A percentile compares a stretch with the other conserved stretches of the same genome.
These are phyloP conservation scores for Arxiozyma heterogenica DNA, from an alignment of 1,139 yeast genomes.

Conservation along the genomic window DNA sequence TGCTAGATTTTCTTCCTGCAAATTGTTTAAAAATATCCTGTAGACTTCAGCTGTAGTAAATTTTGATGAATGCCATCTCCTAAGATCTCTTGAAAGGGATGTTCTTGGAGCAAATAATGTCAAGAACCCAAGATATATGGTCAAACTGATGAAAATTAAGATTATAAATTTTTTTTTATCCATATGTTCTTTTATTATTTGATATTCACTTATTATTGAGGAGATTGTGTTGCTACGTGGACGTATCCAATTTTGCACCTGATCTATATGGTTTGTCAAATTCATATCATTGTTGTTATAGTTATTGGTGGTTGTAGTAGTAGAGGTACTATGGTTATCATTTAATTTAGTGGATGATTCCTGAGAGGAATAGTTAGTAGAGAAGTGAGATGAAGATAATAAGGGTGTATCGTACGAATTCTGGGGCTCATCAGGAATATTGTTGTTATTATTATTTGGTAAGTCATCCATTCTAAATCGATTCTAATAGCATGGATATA, in stretches of 20 bases:
- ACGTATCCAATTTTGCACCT: slow-evolving; percentile 5
- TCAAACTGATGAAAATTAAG: slow-evolving; percentile 26
- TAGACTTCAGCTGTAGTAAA: slow-evolving; percentile 58
- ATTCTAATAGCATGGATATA: no score
- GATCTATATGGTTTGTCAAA: not conserved
- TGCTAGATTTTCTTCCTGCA: slow-evolving; percentile 31
- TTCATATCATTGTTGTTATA: not conserved
- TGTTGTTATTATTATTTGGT: not conserved
- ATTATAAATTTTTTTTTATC: slow-evolving; percentile 45
- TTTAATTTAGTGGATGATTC: not conserved
- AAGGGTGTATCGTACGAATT: not conserved
- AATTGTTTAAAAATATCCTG: slow-evolving; percentile 37
- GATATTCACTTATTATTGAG: slow-evolving; percentile 25
- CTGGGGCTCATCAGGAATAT: not conserved
- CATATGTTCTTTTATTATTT: slow-evolving; percentile 45
- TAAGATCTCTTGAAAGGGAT: slow-evolving; percentile 71
- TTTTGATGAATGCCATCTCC: slow-evolving; percentile 60
- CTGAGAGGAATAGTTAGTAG: not conserved
- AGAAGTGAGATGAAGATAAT: not conserved
- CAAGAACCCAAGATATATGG: slow-evolving; percentile 41
- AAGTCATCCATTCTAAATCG: not conserved
- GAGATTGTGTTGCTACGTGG: slow-evolving; percentile 26
- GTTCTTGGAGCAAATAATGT: slow-evolving; percentile 80
- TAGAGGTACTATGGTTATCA: not conserved
- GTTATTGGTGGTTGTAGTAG: not conserved